Evolutionary conservation across 2,329 filamentous ascomycete genomes (phyloP).

Genomic region (Metarhizium rileyi): DNA sequence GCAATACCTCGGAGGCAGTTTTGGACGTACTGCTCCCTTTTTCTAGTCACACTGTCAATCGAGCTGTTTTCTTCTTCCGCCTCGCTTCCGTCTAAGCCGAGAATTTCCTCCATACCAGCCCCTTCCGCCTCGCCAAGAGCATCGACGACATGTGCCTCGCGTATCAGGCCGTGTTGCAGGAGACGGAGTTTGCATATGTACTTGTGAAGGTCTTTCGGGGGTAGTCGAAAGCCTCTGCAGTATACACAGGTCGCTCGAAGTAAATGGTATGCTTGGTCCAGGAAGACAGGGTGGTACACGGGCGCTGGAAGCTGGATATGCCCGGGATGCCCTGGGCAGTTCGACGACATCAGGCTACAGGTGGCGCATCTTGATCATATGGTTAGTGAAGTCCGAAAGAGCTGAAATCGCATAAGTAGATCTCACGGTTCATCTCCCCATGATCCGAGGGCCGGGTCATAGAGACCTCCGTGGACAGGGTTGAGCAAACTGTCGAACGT

Average conservation of each 20-base stretch:
- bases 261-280: constrained; percentile 81
- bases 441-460: constrained; percentile 84
- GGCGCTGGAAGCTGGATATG: constrained; percentile 91
- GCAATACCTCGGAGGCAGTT: constrained; percentile 55
- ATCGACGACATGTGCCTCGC: constrained; percentile 54
- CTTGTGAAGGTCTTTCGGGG: constrained; percentile 65
- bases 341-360: constrained; percentile 72
- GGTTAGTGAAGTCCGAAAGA: constrained; percentile 3
- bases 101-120: constrained; percentile 23
- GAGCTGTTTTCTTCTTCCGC: constrained; percentile 50
- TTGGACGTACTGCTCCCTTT: constrained; percentile 59
- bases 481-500: constrained; percentile 93
- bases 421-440: constrained; percentile 73
- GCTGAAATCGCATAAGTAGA: constrained; percentile 3
- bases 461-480: constrained; percentile 81
- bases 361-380: constrained; percentile 63
- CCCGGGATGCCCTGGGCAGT: constrained; percentile 86
- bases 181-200: constrained; percentile 79
- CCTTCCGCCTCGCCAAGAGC: constrained; percentile 36
- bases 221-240: constrained; percentile 77
- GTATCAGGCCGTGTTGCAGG: constrained; percentile 72
- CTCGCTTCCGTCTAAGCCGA: constrained; percentile 40
- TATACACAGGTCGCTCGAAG: constrained; percentile 83
- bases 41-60: constrained; percentile 43
- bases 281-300: constrained; percentile 93